These are phyloP conservation scores for Medicago arabica DNA, from an alignment of 306 rosid genomes.

Conservation along the genomic window DNA sequence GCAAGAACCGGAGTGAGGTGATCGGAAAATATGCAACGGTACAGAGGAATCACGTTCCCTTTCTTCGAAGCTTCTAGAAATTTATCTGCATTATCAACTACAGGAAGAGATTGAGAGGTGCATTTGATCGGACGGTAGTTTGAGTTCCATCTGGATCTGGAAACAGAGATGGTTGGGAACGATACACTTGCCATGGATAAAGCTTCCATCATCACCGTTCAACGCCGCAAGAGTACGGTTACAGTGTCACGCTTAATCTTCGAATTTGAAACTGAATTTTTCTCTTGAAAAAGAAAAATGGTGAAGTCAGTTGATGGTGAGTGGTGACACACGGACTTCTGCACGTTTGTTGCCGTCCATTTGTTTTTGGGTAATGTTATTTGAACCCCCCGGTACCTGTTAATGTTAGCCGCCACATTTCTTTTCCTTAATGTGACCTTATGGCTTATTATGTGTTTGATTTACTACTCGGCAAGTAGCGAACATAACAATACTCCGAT, in stretches of 20 bases:
- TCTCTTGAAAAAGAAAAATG: not conserved
- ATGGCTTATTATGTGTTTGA: too few relatives aligned
- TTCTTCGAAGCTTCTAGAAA: conserved; percentile 79
- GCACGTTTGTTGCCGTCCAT: not conserved
- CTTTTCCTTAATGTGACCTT: too few relatives aligned
- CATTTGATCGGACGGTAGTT: conserved; percentile 50
- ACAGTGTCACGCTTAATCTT: not conserved
- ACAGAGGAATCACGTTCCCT: conserved; percentile 86
- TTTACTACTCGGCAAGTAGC: too few relatives aligned
- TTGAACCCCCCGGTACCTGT: not conserved
- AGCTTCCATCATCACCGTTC: conserved; percentile 16
- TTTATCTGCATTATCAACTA: conserved; percentile 61
- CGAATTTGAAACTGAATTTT: not conserved
- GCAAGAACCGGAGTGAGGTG: conserved; percentile 97
- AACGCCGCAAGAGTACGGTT: not conserved
- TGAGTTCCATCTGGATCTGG: conserved; percentile 38
- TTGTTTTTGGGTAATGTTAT: not conserved
- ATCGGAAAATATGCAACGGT: conserved; percentile 81
- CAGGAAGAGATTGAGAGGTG: conserved; percentile 49
- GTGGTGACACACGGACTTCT: not conserved
- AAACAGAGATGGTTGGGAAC: conserved; percentile 32
- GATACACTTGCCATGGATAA: not conserved
- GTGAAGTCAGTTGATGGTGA: too few relatives aligned
- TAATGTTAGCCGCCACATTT: too few relatives aligned
- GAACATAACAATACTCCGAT: too few relatives aligned